A percentile compares a stretch with the other conserved stretches of the same genome.
phyloP scores from a whole-genome alignment of 2,329 filamentous ascomycete species.

The Aspergillus glaucus region DNA sequence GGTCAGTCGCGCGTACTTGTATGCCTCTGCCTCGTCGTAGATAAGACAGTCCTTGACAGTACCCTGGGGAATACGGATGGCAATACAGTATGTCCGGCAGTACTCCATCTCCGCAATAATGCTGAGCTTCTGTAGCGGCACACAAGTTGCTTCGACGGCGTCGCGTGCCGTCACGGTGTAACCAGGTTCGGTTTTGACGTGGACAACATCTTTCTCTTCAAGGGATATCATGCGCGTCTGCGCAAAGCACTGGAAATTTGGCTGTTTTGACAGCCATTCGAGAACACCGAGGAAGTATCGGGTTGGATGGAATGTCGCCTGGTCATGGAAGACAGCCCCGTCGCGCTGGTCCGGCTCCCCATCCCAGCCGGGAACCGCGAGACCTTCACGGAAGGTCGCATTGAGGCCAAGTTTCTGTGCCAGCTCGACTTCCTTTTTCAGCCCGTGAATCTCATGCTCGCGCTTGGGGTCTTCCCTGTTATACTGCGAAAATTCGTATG shows the following conservation, averaged over 20 bases:
- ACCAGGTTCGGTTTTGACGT: conserved; percentile 42
- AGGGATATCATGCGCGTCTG: conserved; percentile 45
- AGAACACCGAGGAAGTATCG: conserved; percentile 50
- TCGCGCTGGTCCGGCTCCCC: conserved; percentile 47
- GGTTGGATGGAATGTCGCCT: conserved; percentile 54
- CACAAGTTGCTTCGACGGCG: conserved; percentile 50
- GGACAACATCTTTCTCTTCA: conserved; percentile 45
- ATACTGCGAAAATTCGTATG: conserved; percentile 48
- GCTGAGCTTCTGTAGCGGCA: conserved; percentile 52
- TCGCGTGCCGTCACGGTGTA: conserved; percentile 44
- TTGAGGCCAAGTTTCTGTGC: conserved; percentile 42
- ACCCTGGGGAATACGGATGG: conserved; percentile 48
- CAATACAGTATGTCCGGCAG: conserved; percentile 52
- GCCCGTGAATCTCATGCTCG: conserved; percentile 39
- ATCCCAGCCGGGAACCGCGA: conserved; percentile 49
- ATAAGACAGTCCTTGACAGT: conserved; percentile 50
- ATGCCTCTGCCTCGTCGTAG: conserved; percentile 50
- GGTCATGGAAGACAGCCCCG: conserved; percentile 41
- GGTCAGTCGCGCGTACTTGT: conserved; percentile 52
- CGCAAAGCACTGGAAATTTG: conserved; percentile 50
- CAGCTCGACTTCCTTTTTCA: conserved; percentile 43
- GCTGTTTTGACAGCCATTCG: conserved; percentile 45
- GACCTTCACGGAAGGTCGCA: conserved; percentile 31
- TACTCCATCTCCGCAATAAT: conserved; percentile 50
- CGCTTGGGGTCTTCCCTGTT: conserved; percentile 37